phyloP scores from a whole-genome alignment of 2,329 filamentous ascomycete genomes.

The Pyricularia grisea region DNA sequence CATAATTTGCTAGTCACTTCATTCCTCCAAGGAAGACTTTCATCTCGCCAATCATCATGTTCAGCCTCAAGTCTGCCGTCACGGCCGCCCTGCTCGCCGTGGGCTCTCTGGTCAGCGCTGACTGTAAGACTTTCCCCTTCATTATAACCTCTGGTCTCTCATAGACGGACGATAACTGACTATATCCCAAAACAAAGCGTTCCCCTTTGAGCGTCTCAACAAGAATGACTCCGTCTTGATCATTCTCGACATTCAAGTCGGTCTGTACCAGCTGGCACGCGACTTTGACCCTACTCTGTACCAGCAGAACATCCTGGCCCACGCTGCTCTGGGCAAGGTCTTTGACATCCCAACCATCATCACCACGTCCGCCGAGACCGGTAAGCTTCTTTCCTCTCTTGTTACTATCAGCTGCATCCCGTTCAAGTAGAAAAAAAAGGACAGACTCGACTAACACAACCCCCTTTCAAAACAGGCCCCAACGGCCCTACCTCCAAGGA shows the following conservation, averaged over 20 bases:
- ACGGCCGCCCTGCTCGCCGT: neutral
- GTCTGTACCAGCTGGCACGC: conserved; percentile 48
- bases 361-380: conserved; percentile 57
- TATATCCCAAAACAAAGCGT: conserved; percentile 5
- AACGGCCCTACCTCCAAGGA: conserved; percentile 65
- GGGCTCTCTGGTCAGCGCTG: conserved; percentile 1
- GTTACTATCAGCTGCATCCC: neutral
- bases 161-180: neutral
- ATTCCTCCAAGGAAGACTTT: neutral
- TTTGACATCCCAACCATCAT: conserved; percentile 62
- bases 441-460: neutral
- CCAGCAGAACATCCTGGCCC: conserved; percentile 57
- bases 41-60: neutral
- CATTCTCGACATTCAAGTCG: conserved; percentile 51
- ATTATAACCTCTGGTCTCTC: neutral
- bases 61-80: conserved; percentile 2
- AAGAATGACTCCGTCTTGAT: conserved; percentile 32
- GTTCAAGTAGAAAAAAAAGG: neutral
- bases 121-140: conserved; percentile 1
- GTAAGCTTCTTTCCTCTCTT: conserved; percentile 18
- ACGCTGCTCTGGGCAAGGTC: conserved; percentile 54
- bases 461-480: conserved; percentile 35
- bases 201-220: conserved; percentile 18
- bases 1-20: neutral
- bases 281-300: conserved; percentile 60